phyloP scores from a whole-genome alignment of 1,139 yeast species.

The Yamadazyma buinensis region DNA sequence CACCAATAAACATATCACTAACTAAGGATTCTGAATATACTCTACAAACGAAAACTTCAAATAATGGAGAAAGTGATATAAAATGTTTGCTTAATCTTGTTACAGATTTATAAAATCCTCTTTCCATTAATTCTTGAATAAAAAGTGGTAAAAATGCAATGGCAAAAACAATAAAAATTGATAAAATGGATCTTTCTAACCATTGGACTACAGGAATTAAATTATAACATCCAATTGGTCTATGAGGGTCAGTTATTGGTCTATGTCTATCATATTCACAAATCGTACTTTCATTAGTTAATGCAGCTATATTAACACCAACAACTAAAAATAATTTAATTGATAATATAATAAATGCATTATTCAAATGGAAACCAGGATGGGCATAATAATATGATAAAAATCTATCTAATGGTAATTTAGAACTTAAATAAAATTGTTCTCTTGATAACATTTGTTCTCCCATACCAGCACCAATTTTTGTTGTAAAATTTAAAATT shows the following conservation, averaged over 20 bases:
- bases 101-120: slow-evolving; percentile 45
- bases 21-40: slow-evolving; percentile 47
- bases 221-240: slow-evolving; percentile 45
- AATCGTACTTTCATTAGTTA: slow-evolving; percentile 40
- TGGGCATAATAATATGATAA: slow-evolving; percentile 54
- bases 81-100: slow-evolving; percentile 45
- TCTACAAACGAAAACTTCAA: slow-evolving; percentile 52
- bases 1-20: slow-evolving; percentile 48
- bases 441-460: slow-evolving; percentile 54
- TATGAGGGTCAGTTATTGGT: slow-evolving; percentile 46
- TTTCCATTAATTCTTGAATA: slow-evolving; percentile 49
- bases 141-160: slow-evolving; percentile 50
- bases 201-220: slow-evolving; percentile 48
- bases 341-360: slow-evolving; percentile 47
- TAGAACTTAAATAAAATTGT: slow-evolving; percentile 47
- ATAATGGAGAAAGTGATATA: slow-evolving; percentile 48
- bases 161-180: slow-evolving; percentile 47
- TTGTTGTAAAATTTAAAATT: slow-evolving; percentile 50
- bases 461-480: slow-evolving; percentile 59
- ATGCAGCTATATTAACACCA: slow-evolving; percentile 45
- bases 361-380: slow-evolving; percentile 54
- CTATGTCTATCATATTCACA: slow-evolving; percentile 43
- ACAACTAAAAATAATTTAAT: slow-evolving; percentile 45
- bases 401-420: slow-evolving; percentile 48
- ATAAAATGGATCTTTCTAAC: slow-evolving; percentile 46